Percentiles rank a stretch among this genome's conserved stretches.
Evolutionary conservation across 352 stramenopile species (phyloP).

Genomic region (Phytopythium oedochilum): DNA sequence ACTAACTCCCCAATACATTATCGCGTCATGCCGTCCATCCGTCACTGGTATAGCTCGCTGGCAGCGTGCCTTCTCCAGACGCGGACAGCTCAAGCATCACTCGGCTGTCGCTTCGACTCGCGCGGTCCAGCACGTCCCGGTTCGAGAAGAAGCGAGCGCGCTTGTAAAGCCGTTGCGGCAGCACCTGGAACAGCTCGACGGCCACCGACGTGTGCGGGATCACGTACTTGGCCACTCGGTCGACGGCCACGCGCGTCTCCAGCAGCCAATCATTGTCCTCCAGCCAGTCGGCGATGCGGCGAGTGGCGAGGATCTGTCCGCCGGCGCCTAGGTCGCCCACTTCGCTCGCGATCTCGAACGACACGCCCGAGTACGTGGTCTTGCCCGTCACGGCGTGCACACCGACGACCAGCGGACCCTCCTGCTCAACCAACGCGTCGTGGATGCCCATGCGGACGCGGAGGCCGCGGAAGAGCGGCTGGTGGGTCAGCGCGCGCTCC

Average conservation of each 20-base stretch:
- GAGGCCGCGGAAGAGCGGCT: slow-evolving; percentile 56
- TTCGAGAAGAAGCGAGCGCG: slow-evolving; percentile 23
- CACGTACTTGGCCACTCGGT: slow-evolving; percentile 25
- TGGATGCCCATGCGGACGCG: slow-evolving; percentile 81
- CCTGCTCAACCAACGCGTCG: slow-evolving; percentile 26
- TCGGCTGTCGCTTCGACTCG: not conserved
- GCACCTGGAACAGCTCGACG: slow-evolving; percentile 27
- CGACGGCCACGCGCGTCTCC: slow-evolving; percentile 18
- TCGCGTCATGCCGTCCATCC: not conserved
- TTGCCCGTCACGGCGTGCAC: slow-evolving; percentile 75
- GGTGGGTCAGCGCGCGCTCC: slow-evolving; percentile 12
- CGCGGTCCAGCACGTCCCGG: not conserved
- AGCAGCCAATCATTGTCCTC: slow-evolving; percentile 28
- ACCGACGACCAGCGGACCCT: slow-evolving; percentile 30
- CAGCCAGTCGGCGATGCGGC: slow-evolving; percentile 38
- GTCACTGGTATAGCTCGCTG: not conserved
- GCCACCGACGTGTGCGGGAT: slow-evolving; percentile 20
- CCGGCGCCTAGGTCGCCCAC: slow-evolving; percentile 60
- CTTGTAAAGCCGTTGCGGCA: slow-evolving; percentile 19
- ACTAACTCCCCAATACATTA: not conserved
- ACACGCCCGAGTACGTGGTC: slow-evolving; percentile 69
- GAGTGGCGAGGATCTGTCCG: slow-evolving; percentile 64
- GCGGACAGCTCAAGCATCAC: not conserved
- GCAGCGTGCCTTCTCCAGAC: not conserved
- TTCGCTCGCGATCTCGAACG: slow-evolving; percentile 62